These are phyloP conservation scores for Angomonas ambiguus DNA, from an alignment of 208 protist genomes.

Conservation along the genomic window DNA sequence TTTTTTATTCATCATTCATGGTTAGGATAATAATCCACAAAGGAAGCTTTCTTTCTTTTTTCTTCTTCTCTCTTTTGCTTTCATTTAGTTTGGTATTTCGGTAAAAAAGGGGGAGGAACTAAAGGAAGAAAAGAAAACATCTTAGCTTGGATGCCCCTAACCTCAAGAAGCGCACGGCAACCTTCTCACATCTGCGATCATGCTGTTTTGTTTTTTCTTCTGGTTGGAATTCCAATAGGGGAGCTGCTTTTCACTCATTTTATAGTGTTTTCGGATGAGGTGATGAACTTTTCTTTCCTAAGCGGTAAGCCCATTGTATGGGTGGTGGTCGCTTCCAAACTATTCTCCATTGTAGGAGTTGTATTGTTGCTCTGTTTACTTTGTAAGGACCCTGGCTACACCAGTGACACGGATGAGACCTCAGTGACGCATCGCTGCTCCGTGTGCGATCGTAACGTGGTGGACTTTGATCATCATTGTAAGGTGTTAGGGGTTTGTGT, in stretches of 20 bases:
- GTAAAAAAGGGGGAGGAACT: not conserved
- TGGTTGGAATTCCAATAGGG: not conserved
- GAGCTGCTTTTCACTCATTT: not conserved
- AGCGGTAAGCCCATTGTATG: not conserved
- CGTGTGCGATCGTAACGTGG: constrained; percentile 40
- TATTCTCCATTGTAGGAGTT: not conserved
- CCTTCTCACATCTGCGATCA: not conserved
- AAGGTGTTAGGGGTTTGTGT: constrained; percentile 62
- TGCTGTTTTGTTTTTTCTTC: not conserved
- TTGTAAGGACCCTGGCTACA: constrained; percentile 43
- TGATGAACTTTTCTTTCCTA: not conserved
- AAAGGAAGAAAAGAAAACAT: too few relatives aligned
- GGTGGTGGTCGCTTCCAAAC: not conserved
- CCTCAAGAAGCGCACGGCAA: not conserved
- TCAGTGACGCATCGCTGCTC: constrained; percentile 32
- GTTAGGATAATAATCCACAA: not conserved
- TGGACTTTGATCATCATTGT: constrained; percentile 86
- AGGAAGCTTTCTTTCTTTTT: not conserved
- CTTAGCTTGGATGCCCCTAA: too few relatives aligned
- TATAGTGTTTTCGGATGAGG: not conserved
- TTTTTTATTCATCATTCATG: constrained; percentile 3
- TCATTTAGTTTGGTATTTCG: constrained; percentile 3
- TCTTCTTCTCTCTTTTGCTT: constrained; percentile 2
- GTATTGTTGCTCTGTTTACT: constrained; percentile 26
- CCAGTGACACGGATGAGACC: constrained; percentile 12